Percentiles rank a stretch among this genome's conserved stretches.
Conservation (phyloP, 306 rosid species). For the Acmispon strigosus region DNA sequence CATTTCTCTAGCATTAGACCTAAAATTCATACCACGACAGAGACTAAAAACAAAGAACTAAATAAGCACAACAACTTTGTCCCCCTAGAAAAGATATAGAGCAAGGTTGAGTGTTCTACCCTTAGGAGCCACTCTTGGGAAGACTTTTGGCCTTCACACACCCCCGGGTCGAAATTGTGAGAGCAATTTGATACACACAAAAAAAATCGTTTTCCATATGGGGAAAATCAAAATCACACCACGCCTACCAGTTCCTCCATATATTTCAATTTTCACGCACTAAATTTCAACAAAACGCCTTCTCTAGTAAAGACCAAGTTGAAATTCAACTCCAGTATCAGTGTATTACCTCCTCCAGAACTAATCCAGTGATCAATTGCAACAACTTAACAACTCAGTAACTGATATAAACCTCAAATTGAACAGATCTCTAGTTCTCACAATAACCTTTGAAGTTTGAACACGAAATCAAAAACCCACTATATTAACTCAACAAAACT, state of each 20-base stretch:
- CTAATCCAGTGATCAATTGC: constrained; percentile 21
- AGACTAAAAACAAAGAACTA: background rate
- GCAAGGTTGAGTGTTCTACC: too few relatives aligned
- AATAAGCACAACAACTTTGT: background rate
- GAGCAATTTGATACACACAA: too few relatives aligned
- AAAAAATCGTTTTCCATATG: background rate
- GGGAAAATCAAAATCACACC: background rate
- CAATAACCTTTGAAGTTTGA: constrained; percentile 2
- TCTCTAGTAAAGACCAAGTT: constrained; percentile 3
- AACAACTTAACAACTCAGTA: constrained; percentile 10
- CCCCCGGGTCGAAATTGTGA: too few relatives aligned
- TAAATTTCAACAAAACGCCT: background rate
- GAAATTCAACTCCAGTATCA: constrained; percentile 13
- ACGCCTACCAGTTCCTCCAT: background rate
- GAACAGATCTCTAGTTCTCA: constrained; percentile 40
- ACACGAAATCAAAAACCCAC: constrained; percentile 14
- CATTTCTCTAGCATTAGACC: background rate
- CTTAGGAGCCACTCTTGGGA: too few relatives aligned
- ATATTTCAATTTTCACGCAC: background rate
- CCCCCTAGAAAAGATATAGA: background rate
- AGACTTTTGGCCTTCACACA: too few relatives aligned
- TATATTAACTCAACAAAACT: background rate
- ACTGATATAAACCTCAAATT: constrained; percentile 16
- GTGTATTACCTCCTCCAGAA: too few relatives aligned
- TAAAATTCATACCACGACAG: background rate